Base-by-base conservation (phyloP, 1,284 basidiomycete species). In the Puccinia hordei region DNA sequence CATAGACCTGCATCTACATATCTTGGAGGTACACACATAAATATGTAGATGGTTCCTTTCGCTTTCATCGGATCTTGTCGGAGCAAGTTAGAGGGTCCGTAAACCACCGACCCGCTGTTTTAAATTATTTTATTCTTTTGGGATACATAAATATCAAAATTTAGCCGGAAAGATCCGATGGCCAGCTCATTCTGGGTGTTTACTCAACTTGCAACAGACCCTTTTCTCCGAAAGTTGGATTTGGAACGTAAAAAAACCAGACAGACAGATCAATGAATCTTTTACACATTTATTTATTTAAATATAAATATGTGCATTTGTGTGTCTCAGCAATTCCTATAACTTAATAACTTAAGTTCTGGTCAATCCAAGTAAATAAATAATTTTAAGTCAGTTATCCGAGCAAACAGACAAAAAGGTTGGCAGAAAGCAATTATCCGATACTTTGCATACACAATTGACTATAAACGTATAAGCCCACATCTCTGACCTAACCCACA, bases 401-500 rank as follows among this genome's bases (percentile, higher is more conserved):
- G n/a, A 53, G 5, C 22, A 53, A 53, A 13, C 51, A 53, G 51
- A n/a, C 51, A 15, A 53, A 15, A 53, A n/a, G 51, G 17, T 8
- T 17, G 51, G 51, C 51, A 53, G 51, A 53, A 53, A 53, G 51
- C 51, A 53, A 53, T 53, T 53, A 17, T 53, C 51, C 51, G 17
- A 19, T 53, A 53, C 17, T 53, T 53, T 53, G 51, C 51, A 53
- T 53, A 53, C 6, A 44, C 13, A 13, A 44, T 44, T 44, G 13
- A 53, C 51, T 12, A 53, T 19, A 8, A 8, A 53, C 51, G 4
- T 4, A 53, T 8, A 9, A 9, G 22, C 13, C 51, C 51, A 53
- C 51, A 53, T 44, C 51, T 53, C 22, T 53, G 51, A 53, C 51
- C 51, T 53, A 53, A 53, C 51, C 51, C 51, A 53, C 51, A 53